Evolutionary conservation across 2,329 filamentous ascomycete genomes (phyloP), one percentile per base, ranked within the genome.

Genomic region (Bipolaris zeicola): DNA sequence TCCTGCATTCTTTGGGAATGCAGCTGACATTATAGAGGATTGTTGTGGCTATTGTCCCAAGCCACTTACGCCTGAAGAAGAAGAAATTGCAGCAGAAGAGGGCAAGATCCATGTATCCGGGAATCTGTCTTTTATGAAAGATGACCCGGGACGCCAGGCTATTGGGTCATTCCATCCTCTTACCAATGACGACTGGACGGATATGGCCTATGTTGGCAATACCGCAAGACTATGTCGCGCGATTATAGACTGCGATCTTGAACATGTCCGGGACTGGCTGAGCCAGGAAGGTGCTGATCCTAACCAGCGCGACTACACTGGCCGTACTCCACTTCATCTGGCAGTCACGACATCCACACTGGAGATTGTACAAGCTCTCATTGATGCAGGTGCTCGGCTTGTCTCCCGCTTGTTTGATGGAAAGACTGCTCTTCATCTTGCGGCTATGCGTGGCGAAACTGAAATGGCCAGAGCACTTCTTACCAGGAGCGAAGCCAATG

Each of bases 141-240:
- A 96, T 66, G 85, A 96, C 64, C 90, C 92, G 1, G 92, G 92
- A 16, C 83, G 92, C 52, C 92, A 95, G 76, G 77, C 82, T 36
- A 87, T 89, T 63, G 86, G 86, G 24, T 86, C 82, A 39, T 96
- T 96, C 78, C 89, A 95, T 65, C 92, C 91, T 0, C 81, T 94
- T 36, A 93, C 89, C 0, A 87, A 91, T 39, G 83, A 91, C 48
- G 91, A 95, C 69, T 96, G 91, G 90, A 95, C 91, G 0, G 90
- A 93, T 62, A 95, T 96, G 91, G 91, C 91, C 0, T 96, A 96
- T 63, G 83, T 96, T 34, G 90, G 91, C 10, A 90, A 92, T 63
- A 93, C 90, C 1, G 87, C 86, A 36, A 81, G 84, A 14, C 81
- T 96, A 1, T 96, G 90, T 67, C 89, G 92, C 68, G 91, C 90